Evolutionary conservation across 2,329 filamentous ascomycete genomes (phyloP).

Genomic region (Neurospora crassa): DNA sequence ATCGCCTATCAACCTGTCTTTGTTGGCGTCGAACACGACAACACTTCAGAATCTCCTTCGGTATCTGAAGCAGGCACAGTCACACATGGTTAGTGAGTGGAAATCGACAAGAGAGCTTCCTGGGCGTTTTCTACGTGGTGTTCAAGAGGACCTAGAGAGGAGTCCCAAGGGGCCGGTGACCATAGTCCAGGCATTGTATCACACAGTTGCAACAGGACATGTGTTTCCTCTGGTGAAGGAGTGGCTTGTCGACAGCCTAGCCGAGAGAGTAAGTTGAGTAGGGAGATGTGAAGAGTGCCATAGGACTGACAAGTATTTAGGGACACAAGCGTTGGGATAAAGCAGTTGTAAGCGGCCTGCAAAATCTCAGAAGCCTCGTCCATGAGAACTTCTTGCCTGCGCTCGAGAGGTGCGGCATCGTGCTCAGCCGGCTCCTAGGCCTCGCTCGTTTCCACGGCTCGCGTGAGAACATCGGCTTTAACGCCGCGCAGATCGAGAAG

Average conservation of each 20-base stretch:
- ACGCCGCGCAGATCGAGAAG: slow-evolving; percentile 50
- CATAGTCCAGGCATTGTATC: slow-evolving; percentile 70
- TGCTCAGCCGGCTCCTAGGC: slow-evolving; percentile 74
- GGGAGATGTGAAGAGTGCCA: not conserved
- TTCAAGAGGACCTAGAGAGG: slow-evolving; percentile 65
- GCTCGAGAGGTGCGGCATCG: slow-evolving; percentile 70
- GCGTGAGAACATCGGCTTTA: slow-evolving; percentile 55
- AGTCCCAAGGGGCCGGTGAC: slow-evolving; percentile 45
- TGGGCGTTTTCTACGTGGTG: slow-evolving; percentile 62
- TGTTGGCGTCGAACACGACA: slow-evolving; percentile 79
- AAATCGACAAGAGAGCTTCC: slow-evolving; percentile 74
- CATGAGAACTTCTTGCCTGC: slow-evolving; percentile 87
- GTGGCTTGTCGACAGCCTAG: slow-evolving; percentile 79
- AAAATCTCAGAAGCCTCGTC: slow-evolving; percentile 64
- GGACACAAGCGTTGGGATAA: slow-evolving; percentile 95
- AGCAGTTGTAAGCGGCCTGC: slow-evolving; percentile 66
- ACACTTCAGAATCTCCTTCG: slow-evolving; percentile 77
- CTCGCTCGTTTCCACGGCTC: slow-evolving; percentile 68
- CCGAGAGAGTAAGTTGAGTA: slow-evolving; percentile 54
- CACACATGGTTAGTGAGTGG: slow-evolving; percentile 74
- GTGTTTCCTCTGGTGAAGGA: slow-evolving; percentile 67
- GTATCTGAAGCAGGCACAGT: slow-evolving; percentile 73
- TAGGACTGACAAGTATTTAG: slow-evolving; percentile 30
- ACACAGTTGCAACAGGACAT: slow-evolving; percentile 75
- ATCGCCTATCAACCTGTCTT: slow-evolving; percentile 69